These are phyloP conservation scores for Penicillium oxalicum DNA, from an alignment of 2,329 filamentous ascomycete species.

Conservation along the genomic window DNA sequence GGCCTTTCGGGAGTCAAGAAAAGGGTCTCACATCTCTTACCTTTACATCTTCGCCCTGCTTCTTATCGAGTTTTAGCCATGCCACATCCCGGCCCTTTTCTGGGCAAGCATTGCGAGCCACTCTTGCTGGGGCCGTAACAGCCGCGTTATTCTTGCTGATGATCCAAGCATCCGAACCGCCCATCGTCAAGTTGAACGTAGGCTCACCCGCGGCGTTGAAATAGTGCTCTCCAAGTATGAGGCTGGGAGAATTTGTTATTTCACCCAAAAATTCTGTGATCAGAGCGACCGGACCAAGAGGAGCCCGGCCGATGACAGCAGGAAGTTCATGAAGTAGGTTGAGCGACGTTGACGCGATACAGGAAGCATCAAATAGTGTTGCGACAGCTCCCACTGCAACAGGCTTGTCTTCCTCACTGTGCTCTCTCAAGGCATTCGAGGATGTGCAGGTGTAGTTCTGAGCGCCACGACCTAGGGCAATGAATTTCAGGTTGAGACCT, in stretches of 20 bases:
- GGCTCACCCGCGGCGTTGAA: conserved; percentile 26
- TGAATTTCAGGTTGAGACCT: conserved; percentile 35
- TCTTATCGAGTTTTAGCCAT: conserved; percentile 30
- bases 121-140: conserved; percentile 21
- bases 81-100: conserved; percentile 20
- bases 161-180: conserved; percentile 23
- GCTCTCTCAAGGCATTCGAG: conserved; percentile 14
- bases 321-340: conserved; percentile 27
- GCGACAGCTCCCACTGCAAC: conserved; percentile 42
- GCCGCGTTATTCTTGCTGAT: conserved; percentile 23
- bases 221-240: conserved; percentile 36
- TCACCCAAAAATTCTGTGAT: conserved; percentile 15
- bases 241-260: conserved; percentile 10
- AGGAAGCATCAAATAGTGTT: conserved; percentile 41
- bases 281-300: conserved; percentile 26
- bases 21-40: conserved; percentile 17
- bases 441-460: conserved; percentile 47
- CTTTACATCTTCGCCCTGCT: conserved; percentile 25
- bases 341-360: conserved; percentile 26
- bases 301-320: conserved; percentile 13
- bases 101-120: conserved; percentile 2
- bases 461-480: conserved; percentile 45
- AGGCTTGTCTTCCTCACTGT: conserved; percentile 21
- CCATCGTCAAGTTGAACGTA: conserved; percentile 28
- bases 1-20: neutral